A percentile compares a stretch with the other conserved stretches of the same genome.
phyloP scores from a whole-genome alignment of 1,284 basidiomycete genomes.

The Sphagnurus paluster region DNA sequence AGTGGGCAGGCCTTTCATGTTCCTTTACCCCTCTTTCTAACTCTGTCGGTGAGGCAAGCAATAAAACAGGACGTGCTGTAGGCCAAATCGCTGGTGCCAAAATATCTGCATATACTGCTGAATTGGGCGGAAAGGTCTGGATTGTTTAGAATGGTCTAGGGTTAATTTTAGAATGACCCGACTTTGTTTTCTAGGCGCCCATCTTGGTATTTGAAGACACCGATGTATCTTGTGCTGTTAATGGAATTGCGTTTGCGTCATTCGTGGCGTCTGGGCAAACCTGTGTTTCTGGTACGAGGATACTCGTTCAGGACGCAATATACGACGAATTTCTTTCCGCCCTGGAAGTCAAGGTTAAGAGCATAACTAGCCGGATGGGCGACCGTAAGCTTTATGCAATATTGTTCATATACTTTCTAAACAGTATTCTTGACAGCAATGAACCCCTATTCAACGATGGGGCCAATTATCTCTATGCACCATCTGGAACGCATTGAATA shows the following conservation, averaged over 20 bases:
- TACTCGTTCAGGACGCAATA: conserved; percentile 68
- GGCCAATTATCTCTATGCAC: conserved; percentile 66
- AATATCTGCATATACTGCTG: conserved; percentile 73
- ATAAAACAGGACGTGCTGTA: conserved; percentile 67
- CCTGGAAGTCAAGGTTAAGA: conserved; percentile 63
- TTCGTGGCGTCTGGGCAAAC: conserved; percentile 87
- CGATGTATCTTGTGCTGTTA: conserved; percentile 67
- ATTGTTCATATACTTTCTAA: background rate
- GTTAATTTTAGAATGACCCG: background rate
- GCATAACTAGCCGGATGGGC: conserved; percentile 70
- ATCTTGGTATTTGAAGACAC: conserved; percentile 78
- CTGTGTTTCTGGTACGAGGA: conserved; percentile 76
- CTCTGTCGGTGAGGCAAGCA: conserved; percentile 60
- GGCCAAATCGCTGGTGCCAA: conserved; percentile 73
- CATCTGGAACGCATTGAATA: conserved; percentile 65
- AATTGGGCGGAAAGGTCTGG: conserved; percentile 76
- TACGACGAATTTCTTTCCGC: conserved; percentile 65
- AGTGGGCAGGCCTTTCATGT: conserved; percentile 37
- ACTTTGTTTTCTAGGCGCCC: conserved; percentile 53
- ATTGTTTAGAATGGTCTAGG: background rate
- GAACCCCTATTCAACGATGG: conserved; percentile 72
- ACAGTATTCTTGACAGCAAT: conserved; percentile 49
- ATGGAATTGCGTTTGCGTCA: conserved; percentile 78
- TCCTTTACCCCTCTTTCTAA: background rate
- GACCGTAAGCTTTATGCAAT: conserved; percentile 52